Evolutionary conservation across 2,329 filamentous ascomycete species (phyloP).

Genomic region (Dothistroma pini): DNA sequence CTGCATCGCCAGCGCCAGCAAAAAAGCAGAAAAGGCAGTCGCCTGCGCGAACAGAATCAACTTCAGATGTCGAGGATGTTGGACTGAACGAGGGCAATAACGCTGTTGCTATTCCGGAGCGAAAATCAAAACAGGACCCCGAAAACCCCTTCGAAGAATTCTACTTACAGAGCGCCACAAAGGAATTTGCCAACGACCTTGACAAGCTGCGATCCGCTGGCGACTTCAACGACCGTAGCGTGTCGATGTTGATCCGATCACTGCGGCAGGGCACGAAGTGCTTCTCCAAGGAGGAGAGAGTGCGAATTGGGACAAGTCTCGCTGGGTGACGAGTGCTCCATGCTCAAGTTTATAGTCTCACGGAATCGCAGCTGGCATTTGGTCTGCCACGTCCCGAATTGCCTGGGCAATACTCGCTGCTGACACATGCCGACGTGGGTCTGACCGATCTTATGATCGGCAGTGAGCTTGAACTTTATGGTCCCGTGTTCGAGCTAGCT

Average conservation of each 20-base stretch:
- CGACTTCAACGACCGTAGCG: constrained; percentile 64
- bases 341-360: too few relatives aligned
- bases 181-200: constrained; percentile 70
- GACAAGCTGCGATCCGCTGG: constrained; percentile 65
- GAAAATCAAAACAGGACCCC: constrained; percentile 10
- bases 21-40: constrained; percentile 3
- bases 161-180: constrained; percentile 66
- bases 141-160: constrained; percentile 55
- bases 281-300: constrained; percentile 56
- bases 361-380: too few relatives aligned
- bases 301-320: constrained; percentile 32
- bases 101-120: constrained; percentile 5
- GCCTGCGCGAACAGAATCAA: background rate
- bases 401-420: too few relatives aligned
- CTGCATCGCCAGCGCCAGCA: background rate
- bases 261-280: constrained; percentile 64
- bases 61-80: background rate
- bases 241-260: constrained; percentile 63
- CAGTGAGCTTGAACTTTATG: background rate
- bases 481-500: background rate
- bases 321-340: background rate
- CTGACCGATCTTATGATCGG: too few relatives aligned
- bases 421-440: too few relatives aligned
- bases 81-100: constrained; percentile 4
- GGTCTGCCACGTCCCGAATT: too few relatives aligned